A percentile compares a stretch with the other conserved stretches of the same genome.
phyloP scores from a whole-genome alignment of 192 early-diverging fungal species.

The Ramicandelaber brevisporus region DNA sequence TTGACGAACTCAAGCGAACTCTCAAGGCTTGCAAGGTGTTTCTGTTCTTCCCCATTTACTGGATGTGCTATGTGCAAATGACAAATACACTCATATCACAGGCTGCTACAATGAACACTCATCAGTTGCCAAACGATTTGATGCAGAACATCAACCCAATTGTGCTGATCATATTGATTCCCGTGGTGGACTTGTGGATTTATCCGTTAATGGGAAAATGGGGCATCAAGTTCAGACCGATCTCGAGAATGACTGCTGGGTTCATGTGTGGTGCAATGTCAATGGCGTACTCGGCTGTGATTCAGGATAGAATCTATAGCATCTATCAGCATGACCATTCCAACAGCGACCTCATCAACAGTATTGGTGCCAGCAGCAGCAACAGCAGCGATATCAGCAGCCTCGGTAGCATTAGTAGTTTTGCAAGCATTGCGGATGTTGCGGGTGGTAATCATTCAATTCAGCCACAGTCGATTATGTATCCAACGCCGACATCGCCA shows the following conservation, averaged over 20 bases:
- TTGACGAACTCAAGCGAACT: slow-evolving; percentile 7
- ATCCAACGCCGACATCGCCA: too few species aligned
- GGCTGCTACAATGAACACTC: slow-evolving; percentile 24
- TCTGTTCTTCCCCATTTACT: slow-evolving; percentile 10
- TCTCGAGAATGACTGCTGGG: slow-evolving; percentile 35
- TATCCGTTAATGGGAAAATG: slow-evolving; percentile 27
- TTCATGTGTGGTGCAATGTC: slow-evolving; percentile 26
- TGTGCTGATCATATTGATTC: slow-evolving; percentile 37
- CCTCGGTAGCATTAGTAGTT: too few species aligned
- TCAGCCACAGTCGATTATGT: too few species aligned
- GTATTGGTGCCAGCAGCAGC: too few species aligned
- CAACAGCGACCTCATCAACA: slow-evolving; percentile 16
- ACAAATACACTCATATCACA: slow-evolving; percentile 32
- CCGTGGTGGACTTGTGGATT: slow-evolving; percentile 31
- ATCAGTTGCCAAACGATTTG: slow-evolving; percentile 34
- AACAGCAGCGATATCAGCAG: too few species aligned
- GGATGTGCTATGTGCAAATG: slow-evolving; percentile 28
- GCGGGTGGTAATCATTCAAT: too few species aligned
- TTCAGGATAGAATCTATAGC: slow-evolving; percentile 35
- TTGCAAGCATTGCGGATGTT: too few species aligned
- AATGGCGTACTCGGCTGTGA: slow-evolving; percentile 30
- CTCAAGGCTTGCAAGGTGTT: slow-evolving; percentile 12
- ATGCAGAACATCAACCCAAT: slow-evolving; percentile 42
- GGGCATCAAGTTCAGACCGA: slow-evolving; percentile 23
- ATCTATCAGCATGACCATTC: slow-evolving; percentile 20